These are phyloP conservation scores for Penicillium ucsense DNA, from an alignment of 495 filamentous ascomycete genomes.

Conservation along the genomic window DNA sequence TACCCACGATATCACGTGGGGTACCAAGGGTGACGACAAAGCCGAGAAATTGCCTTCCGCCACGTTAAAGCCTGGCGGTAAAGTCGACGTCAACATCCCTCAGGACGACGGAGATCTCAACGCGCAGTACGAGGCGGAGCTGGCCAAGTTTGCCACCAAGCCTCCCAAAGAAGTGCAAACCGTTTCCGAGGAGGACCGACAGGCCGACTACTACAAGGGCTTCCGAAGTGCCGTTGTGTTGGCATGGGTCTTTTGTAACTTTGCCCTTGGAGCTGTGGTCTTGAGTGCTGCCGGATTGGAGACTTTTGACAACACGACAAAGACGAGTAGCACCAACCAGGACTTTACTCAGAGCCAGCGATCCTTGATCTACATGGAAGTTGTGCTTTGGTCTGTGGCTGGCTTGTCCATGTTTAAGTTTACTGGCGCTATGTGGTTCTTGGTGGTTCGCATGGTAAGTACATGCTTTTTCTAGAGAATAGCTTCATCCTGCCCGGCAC, in stretches of 20 bases:
- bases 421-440: constrained; percentile 85
- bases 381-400: constrained; percentile 90
- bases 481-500: no score
- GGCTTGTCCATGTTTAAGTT: constrained; percentile 83
- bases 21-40: constrained; percentile 92
- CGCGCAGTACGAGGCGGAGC: constrained; percentile 84
- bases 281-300: constrained; percentile 75
- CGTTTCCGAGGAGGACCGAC: constrained; percentile 59
- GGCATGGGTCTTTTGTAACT: constrained; percentile 94
- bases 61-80: constrained; percentile 78
- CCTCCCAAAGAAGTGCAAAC: constrained; percentile 54
- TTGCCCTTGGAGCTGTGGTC: constrained; percentile 81
- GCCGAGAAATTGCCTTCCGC: constrained; percentile 72
- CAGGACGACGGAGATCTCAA: constrained; percentile 80
- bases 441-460: constrained; percentile 72
- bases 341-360: constrained; percentile 37
- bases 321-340: constrained; percentile 17
- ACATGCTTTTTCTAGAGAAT: no score
- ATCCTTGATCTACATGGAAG: constrained; percentile 74
- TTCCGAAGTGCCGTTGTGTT: constrained; percentile 88
- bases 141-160: constrained; percentile 63
- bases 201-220: constrained; percentile 97
- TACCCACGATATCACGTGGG: constrained; percentile 95
- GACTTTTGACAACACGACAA: constrained; percentile 32
- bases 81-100: constrained; percentile 88